phyloP scores from a whole-genome alignment of 352 stramenopile species.

The Globisporangium megalacanthum region DNA sequence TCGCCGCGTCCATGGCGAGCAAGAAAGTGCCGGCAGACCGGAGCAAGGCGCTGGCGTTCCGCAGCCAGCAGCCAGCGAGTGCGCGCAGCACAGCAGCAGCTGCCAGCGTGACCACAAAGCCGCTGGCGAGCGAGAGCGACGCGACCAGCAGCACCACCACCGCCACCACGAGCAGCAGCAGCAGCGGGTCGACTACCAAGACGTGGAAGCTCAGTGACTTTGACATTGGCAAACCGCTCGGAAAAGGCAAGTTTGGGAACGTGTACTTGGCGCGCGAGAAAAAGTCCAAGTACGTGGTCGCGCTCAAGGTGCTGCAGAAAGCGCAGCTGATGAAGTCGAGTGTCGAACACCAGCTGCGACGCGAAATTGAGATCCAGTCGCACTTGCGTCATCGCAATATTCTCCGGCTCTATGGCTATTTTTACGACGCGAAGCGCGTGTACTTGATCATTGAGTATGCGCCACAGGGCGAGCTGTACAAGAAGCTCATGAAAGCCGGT shows the following conservation, averaged over 20 bases:
- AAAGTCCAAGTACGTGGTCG: constrained; percentile 98
- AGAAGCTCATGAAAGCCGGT: constrained; percentile 90
- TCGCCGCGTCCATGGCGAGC: constrained; percentile 8
- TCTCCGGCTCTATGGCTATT: constrained; percentile 97
- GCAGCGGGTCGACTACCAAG: constrained; percentile 16
- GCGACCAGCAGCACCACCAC: constrained; percentile 6
- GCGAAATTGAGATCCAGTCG: constrained; percentile 99
- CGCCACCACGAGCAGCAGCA: constrained; percentile 4
- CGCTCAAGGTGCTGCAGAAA: constrained; percentile 99
- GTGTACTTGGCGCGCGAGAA: constrained; percentile 99
- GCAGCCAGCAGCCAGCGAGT: constrained; percentile 1
- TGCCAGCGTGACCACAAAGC: no score
- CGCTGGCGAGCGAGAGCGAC: not conserved
- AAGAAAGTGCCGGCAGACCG: not conserved
- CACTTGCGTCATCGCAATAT: constrained; percentile 97
- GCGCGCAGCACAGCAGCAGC: constrained; percentile 3
- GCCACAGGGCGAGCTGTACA: constrained; percentile 98
- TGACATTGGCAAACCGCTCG: constrained; percentile 98
- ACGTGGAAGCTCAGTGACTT: constrained; percentile 97
- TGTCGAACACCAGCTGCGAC: constrained; percentile 97
- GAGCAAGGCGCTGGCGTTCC: no score
- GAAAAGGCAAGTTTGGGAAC: constrained; percentile 97
- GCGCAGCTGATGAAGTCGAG: constrained; percentile 95
- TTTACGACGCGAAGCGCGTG: constrained; percentile 97
- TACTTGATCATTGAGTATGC: constrained; percentile 99